Evolutionary conservation across 208 protist genomes (phyloP).

Genomic region (Crithidia acanthocephali): DNA sequence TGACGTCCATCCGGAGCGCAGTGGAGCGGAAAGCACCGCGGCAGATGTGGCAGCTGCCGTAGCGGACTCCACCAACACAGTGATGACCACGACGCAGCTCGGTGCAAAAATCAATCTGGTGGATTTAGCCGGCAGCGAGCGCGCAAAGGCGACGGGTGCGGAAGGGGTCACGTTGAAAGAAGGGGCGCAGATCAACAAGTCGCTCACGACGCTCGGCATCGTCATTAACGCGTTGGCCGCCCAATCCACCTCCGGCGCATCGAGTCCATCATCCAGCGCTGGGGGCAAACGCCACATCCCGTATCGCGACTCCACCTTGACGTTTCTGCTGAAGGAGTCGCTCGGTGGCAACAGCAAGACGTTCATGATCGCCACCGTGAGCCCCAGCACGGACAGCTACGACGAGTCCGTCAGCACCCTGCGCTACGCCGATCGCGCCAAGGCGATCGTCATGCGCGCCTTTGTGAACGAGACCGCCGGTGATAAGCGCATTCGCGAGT

Average conservation of each 20-base stretch:
- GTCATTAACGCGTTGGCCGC: constrained; percentile 92
- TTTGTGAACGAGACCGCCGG: constrained; percentile 88
- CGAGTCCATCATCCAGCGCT: neutral
- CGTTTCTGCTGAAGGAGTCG: constrained; percentile 89
- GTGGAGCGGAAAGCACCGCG: neutral
- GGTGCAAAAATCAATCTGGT: constrained; percentile 90
- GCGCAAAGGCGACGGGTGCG: constrained; percentile 80
- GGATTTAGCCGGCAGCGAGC: constrained; percentile 94
- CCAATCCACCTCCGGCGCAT: constrained; percentile 31
- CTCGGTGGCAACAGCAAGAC: constrained; percentile 94
- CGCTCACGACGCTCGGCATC: constrained; percentile 87
- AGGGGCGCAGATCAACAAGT: constrained; percentile 91
- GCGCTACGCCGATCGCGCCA: constrained; percentile 92
- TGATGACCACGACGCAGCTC: constrained; percentile 48
- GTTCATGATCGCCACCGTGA: constrained; percentile 92
- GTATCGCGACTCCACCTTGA: constrained; percentile 89
- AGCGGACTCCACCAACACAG: constrained; percentile 21
- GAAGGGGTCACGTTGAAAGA: constrained; percentile 82
- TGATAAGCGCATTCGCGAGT: constrained; percentile 86
- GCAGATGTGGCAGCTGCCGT: neutral
- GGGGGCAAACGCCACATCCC: constrained; percentile 58
- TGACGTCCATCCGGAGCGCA: no score
- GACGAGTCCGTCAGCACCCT: constrained; percentile 93
- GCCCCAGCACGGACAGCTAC: constrained; percentile 71
- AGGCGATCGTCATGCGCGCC: constrained; percentile 88